Evolutionary conservation across 495 filamentous ascomycete species (phyloP), one percentile per base, ranked within the genome.

Genomic region (Neurospora africana): DNA sequence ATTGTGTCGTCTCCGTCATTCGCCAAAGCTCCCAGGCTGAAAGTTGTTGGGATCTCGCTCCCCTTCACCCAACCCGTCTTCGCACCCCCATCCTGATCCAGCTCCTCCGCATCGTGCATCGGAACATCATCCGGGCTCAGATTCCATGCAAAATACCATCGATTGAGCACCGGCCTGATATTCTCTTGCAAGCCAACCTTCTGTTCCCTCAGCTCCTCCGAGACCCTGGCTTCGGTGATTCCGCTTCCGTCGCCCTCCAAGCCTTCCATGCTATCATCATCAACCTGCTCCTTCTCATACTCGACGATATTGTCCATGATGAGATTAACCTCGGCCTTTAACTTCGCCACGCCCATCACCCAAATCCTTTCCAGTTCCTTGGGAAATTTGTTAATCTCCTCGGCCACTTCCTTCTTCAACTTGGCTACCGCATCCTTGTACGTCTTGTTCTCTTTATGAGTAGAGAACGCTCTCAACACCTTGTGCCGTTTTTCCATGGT

Each of bases 251-350:
- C 69, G 10, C 7, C 44, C 17, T 68, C 68, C 30, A 37, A 13
- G 41, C 21, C 43, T 23, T 23, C 41, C 23, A 68, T 36, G 27
- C 27, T 3, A 23, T 21, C 69, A 11, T 30, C 13, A 8, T 17
- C 53, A 65, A 4, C 47, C 11, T 30, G 21, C 6, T 70, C 4
- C 30, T 69, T 53, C 33, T 68, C 39, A n/a, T 72, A 53, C 36
- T 73, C 19, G 13, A 74, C 36, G 13, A 74, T 71, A 9, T 74
- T 74, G 27, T 38, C 35, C 37, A 74, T 53, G 21, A 74, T 53
- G 7, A 74, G 41, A 13, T 47, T 30, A 1, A 72, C 38, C 40
- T 71, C 67, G 0, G 2, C 5, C 4, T 0, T 21, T 4, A 69
- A 47, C 13, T 27, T 41, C 1, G 1, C 13, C 19, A 65, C 2